These are phyloP conservation scores for Aspergillus incahuasiensis DNA, from an alignment of 495 filamentous ascomycete genomes.

Conservation along the genomic window DNA sequence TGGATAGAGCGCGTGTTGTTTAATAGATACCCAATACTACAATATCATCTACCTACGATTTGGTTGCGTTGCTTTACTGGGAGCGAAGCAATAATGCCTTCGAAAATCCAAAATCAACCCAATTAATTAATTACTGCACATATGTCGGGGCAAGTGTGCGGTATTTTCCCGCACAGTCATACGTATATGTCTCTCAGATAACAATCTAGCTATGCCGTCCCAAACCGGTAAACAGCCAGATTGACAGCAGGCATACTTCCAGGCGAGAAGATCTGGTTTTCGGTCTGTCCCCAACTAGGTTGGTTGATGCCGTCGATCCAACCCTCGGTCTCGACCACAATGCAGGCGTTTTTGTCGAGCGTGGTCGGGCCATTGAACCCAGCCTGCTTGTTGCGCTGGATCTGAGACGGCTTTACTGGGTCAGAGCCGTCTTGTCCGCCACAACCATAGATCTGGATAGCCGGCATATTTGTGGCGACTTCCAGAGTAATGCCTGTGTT, in stretches of 20 bases:
- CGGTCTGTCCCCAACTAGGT: slow-evolving; percentile 64
- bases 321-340: slow-evolving; percentile 59
- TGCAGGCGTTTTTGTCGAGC: slow-evolving; percentile 62
- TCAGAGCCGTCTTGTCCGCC: slow-evolving; percentile 65
- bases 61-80: neutral
- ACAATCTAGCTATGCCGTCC: slow-evolving; percentile 18
- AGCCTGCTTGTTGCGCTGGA: slow-evolving; percentile 43
- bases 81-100: neutral
- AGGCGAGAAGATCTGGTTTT: slow-evolving; percentile 60
- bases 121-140: neutral
- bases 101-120: neutral
- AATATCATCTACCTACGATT: neutral
- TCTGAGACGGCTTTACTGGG: slow-evolving; percentile 48
- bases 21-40: slow-evolving; percentile 4
- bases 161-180: too few species aligned
- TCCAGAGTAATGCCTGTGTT: slow-evolving; percentile 67
- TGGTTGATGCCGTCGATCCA: slow-evolving; percentile 83
- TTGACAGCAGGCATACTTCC: slow-evolving; percentile 57
- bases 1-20: neutral
- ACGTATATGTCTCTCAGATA: neutral
- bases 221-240: slow-evolving; percentile 62
- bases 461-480: slow-evolving; percentile 69
- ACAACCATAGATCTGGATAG: slow-evolving; percentile 75
- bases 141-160: too few species aligned
- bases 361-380: slow-evolving; percentile 34